A percentile compares a stretch with the other conserved stretches of the same genome.
Evolutionary conservation across 2,329 filamentous ascomycete genomes (phyloP).

Genomic region (Talaromyces sp.): DNA sequence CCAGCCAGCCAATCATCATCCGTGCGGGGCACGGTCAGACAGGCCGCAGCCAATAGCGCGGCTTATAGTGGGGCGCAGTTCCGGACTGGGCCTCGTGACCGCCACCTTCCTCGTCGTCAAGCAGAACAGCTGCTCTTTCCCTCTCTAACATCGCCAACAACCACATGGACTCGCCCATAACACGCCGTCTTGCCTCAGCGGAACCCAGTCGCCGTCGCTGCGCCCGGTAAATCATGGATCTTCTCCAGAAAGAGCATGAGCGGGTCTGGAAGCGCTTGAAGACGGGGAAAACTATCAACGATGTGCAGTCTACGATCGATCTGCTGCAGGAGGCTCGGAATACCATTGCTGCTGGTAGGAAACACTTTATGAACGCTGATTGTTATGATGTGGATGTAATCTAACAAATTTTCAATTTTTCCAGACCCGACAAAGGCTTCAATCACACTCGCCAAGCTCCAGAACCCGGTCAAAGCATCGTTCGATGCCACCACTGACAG

Average conservation of each 20-base stretch:
- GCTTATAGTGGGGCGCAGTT: not conserved
- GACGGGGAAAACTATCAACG: conserved; percentile 64
- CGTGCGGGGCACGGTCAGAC: not conserved
- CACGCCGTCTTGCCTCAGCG: not conserved
- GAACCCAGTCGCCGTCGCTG: not conserved
- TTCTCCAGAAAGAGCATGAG: conserved; percentile 68
- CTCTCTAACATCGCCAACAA: not conserved
- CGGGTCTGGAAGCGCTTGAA: conserved; percentile 65
- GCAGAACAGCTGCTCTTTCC: not conserved
- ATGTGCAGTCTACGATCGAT: conserved; percentile 80
- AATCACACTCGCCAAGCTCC: conserved; percentile 73
- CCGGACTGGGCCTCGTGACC: conserved; percentile 1
- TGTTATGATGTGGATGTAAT: not conserved
- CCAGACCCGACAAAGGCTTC: conserved; percentile 65
- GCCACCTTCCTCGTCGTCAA: not conserved
- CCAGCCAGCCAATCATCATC: not conserved
- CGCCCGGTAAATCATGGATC: conserved; percentile 46
- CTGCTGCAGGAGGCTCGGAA: conserved; percentile 69
- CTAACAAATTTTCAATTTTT: not conserved
- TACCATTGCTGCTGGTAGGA: conserved; percentile 63
- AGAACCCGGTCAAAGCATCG: conserved; percentile 75
- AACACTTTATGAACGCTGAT: not conserved
- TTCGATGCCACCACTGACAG: conserved; percentile 77
- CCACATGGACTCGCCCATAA: not conserved
- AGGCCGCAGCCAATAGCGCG: not conserved